A percentile compares a stretch with the other conserved stretches of the same genome.
phyloP scores from a whole-genome alignment of 192 early-diverging fungal genomes.

The Allomyces macrogynus region DNA sequence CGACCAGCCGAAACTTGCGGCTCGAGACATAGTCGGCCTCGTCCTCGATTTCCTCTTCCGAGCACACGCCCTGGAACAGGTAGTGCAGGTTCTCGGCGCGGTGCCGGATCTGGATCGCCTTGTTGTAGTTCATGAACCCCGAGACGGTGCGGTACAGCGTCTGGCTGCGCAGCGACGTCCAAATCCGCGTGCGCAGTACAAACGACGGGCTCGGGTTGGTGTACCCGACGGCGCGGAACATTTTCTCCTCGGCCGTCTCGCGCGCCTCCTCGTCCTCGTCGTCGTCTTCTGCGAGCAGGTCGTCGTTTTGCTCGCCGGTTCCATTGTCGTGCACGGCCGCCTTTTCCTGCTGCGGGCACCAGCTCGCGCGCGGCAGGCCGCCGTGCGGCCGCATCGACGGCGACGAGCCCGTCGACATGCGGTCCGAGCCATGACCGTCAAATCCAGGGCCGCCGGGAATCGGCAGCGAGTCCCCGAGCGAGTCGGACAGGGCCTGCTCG shows the following conservation, averaged over 20 bases:
- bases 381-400: too few relatives aligned
- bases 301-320: too few relatives aligned
- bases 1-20: conserved; percentile 66
- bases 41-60: conserved; percentile 34
- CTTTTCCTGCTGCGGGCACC: too few relatives aligned
- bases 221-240: conserved; percentile 64
- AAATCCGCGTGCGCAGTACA: conserved; percentile 64
- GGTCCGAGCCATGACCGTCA: too few relatives aligned
- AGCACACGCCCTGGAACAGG: conserved; percentile 36
- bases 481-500: conserved; percentile 24
- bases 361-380: too few relatives aligned
- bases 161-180: conserved; percentile 69
- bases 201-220: conserved; percentile 63
- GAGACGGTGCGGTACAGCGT: conserved; percentile 70
- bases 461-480: not conserved
- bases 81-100: conserved; percentile 53
- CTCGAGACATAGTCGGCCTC: conserved; percentile 44
- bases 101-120: conserved; percentile 60
- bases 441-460: too few relatives aligned
- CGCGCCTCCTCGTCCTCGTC: conserved; percentile 23
- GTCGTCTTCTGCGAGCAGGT: too few relatives aligned
- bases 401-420: too few relatives aligned
- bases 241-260: conserved; percentile 51
- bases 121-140: conserved; percentile 73
- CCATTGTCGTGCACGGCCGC: too few relatives aligned